These are phyloP conservation scores for Sugiyamaella marilandica DNA, from an alignment of 805 yeast genomes.

Conservation along the genomic window DNA sequence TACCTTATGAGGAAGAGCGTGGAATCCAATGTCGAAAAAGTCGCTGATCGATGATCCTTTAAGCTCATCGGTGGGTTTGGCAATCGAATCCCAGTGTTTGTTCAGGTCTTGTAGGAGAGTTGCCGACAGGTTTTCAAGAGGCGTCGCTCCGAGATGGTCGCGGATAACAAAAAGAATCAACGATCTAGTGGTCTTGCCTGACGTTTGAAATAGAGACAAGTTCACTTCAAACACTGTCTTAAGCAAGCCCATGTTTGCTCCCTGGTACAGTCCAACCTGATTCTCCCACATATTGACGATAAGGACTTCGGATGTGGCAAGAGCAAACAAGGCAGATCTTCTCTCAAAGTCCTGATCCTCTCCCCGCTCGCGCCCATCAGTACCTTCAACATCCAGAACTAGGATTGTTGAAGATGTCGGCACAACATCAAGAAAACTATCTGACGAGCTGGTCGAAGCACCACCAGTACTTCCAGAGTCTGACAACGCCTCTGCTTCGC, in stretches of 20 bases:
- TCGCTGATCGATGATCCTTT: slow-evolving; percentile 55
- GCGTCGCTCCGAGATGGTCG: slow-evolving; percentile 86
- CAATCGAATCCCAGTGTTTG: slow-evolving; percentile 71
- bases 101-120: slow-evolving; percentile 68
- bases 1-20: slow-evolving; percentile 78
- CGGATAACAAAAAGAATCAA: slow-evolving; percentile 74
- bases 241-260: slow-evolving; percentile 92
- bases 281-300: slow-evolving; percentile 96
- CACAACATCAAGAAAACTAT: slow-evolving; percentile 5
- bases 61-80: slow-evolving; percentile 61
- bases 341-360: slow-evolving; percentile 98
- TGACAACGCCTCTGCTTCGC: slow-evolving; percentile 9
- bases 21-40: slow-evolving; percentile 81
- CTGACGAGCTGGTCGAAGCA: slow-evolving; percentile 3
- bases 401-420: slow-evolving; percentile 39
- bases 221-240: slow-evolving; percentile 97
- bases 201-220: slow-evolving; percentile 71
- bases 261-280: slow-evolving; percentile 94
- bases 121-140: slow-evolving; percentile 61
- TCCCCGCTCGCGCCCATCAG: slow-evolving; percentile 96
- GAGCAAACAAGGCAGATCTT: slow-evolving; percentile 90
- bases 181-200: slow-evolving; percentile 41
- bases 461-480: slow-evolving; percentile 5
- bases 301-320: slow-evolving; percentile 84
- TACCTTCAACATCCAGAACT: slow-evolving; percentile 97